phyloP scores from a whole-genome alignment of 108 stramenopile genomes.

The Nannochloropsis salina region DNA sequence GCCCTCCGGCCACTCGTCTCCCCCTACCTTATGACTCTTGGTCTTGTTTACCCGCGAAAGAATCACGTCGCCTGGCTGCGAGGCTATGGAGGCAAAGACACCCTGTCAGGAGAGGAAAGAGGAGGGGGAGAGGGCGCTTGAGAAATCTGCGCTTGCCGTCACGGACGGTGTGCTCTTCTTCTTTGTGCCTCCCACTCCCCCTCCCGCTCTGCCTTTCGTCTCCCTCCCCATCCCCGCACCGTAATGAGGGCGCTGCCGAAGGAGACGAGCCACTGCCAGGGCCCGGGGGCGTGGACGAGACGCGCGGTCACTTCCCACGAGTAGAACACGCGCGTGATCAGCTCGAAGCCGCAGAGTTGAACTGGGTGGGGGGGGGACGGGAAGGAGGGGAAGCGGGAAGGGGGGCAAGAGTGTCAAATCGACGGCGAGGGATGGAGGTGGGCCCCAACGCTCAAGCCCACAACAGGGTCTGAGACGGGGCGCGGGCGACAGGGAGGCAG shows the following conservation, averaged over 20 bases:
- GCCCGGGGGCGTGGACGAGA: neutral
- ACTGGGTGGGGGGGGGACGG: neutral
- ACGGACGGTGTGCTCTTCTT: neutral
- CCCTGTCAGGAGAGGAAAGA: conserved; percentile 40
- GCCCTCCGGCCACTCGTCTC: neutral
- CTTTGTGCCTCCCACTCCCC: neutral
- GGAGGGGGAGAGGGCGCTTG: neutral
- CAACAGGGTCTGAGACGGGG: neutral
- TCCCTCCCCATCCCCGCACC: neutral
- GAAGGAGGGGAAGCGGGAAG: neutral
- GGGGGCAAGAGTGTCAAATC: neutral
- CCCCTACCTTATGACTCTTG: conserved; percentile 15
- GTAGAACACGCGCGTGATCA: conserved; percentile 59
- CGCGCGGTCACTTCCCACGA: neutral
- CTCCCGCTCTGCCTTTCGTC: neutral
- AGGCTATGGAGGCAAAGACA: conserved; percentile 73
- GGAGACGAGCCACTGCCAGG: neutral
- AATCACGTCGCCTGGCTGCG: conserved; percentile 91
- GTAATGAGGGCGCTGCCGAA: neutral
- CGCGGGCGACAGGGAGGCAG: neutral
- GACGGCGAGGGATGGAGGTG: neutral
- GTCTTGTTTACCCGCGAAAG: conserved; percentile 65
- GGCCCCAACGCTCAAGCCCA: neutral
- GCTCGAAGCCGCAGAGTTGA: conserved; percentile 56
- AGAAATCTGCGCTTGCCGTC: neutral